These are phyloP conservation scores for Metarhizium anisopliae DNA, from an alignment of 2,329 filamentous ascomycete genomes.

Conservation along the genomic window DNA sequence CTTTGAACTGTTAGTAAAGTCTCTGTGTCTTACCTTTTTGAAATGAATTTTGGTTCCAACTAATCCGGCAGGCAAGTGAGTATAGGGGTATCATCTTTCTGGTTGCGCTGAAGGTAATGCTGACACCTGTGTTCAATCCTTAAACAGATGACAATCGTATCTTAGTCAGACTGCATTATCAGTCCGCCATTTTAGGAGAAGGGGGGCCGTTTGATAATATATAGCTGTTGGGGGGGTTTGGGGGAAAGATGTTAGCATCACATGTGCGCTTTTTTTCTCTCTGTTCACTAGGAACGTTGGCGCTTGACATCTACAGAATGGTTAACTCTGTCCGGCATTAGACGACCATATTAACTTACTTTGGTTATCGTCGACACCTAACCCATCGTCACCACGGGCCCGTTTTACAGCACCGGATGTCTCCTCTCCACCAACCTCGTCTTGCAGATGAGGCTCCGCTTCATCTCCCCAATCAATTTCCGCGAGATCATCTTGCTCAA, in stretches of 20 bases:
- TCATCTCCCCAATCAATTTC: constrained; percentile 14
- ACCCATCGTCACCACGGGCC: constrained; percentile 10
- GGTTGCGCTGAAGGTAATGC: background rate
- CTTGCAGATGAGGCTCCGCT: background rate
- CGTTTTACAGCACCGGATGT: constrained; percentile 8
- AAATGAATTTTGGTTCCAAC: background rate
- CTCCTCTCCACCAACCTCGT: constrained; percentile 2
- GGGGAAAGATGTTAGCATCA: constrained; percentile 5
- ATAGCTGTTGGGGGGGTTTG: background rate
- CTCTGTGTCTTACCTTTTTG: background rate
- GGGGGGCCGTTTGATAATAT: background rate
- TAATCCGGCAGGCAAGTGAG: background rate
- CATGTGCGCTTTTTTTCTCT: background rate
- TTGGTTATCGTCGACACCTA: constrained; percentile 8
- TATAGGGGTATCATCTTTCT: background rate
- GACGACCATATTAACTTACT: constrained; percentile 4
- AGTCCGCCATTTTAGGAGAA: background rate
- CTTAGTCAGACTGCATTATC: background rate
- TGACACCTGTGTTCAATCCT: background rate
- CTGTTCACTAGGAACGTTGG: constrained; percentile 8
- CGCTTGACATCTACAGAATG: constrained; percentile 11
- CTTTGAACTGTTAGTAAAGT: background rate
- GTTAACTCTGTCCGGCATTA: constrained; percentile 5
- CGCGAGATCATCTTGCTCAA: constrained; percentile 2
- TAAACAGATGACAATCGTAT: background rate